These are phyloP conservation scores for Stipa capillata DNA, from an alignment of 176 grass and related monocot species.

Conservation along the genomic window DNA sequence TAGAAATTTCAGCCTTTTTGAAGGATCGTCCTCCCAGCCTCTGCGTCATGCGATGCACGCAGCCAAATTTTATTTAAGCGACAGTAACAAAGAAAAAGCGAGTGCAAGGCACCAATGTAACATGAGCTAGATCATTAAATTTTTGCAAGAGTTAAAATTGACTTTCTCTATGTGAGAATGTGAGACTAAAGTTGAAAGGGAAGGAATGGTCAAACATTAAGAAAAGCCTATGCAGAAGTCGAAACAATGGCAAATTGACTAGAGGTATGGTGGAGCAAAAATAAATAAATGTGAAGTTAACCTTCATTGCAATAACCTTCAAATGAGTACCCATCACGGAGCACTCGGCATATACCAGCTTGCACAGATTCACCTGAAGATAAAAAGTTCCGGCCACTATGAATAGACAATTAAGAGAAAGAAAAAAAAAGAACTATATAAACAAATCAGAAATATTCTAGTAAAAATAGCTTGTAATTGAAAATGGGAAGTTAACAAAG, in stretches of 20 bases:
- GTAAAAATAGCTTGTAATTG: not conserved
- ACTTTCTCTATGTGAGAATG: too few relatives aligned
- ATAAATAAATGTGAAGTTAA: not conserved
- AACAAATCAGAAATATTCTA: not conserved
- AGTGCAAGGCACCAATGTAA: too few relatives aligned
- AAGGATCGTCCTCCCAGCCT: too few relatives aligned
- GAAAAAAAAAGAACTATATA: not conserved
- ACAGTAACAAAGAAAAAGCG: too few relatives aligned
- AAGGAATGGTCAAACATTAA: too few relatives aligned
- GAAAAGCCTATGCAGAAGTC: not conserved
- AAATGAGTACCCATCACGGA: not conserved
- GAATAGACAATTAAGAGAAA: not conserved
- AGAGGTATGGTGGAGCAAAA: not conserved
- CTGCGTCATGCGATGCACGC: too few relatives aligned
- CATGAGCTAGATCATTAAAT: too few relatives aligned
- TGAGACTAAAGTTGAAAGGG: too few relatives aligned
- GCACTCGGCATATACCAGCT: not conserved
- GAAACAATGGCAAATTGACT: not conserved
- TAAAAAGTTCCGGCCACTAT: not conserved
- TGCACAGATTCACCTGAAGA: not conserved
- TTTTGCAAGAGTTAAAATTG: too few relatives aligned
- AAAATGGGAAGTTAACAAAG: not conserved
- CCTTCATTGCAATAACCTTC: not conserved
- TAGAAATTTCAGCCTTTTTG: too few relatives aligned
- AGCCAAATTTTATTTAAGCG: too few relatives aligned